phyloP scores from a whole-genome alignment of 495 filamentous ascomycete genomes.

The Hypomontagnella monticulosa region DNA sequence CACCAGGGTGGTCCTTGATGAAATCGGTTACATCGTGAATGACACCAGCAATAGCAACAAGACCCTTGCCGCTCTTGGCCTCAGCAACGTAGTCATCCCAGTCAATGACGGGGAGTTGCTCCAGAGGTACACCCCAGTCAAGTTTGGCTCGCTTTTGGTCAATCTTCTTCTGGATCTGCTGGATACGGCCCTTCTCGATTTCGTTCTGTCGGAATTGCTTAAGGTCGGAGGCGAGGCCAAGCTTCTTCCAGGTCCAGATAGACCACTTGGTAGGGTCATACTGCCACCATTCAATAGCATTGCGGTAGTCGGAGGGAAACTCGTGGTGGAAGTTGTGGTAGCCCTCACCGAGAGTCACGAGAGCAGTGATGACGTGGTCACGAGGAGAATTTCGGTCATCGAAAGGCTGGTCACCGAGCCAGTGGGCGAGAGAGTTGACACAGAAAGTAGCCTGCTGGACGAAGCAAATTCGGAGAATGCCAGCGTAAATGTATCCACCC shows the following conservation, averaged over 20 bases:
- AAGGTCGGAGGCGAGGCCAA: constrained; percentile 92
- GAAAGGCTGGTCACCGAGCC: constrained; percentile 99
- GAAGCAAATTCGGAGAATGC: constrained; percentile 95
- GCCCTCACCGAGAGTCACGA: constrained; percentile 95
- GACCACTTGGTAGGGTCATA: constrained; percentile 99
- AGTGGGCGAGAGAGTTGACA: constrained; percentile 98
- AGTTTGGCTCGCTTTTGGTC: constrained; percentile 92
- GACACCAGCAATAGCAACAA: constrained; percentile 90
- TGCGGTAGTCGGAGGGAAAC: constrained; percentile 98
- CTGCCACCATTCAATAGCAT: constrained; percentile 97
- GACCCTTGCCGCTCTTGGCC: constrained; percentile 85
- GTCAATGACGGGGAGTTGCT: constrained; percentile 93
- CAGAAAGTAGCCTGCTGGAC: constrained; percentile 99
- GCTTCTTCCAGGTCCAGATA: constrained; percentile 93
- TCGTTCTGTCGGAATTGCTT: constrained; percentile 98
- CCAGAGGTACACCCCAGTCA: constrained; percentile 95
- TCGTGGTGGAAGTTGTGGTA: constrained; percentile 99
- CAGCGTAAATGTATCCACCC: constrained; percentile 93
- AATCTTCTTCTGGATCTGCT: constrained; percentile 98
- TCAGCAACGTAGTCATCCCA: constrained; percentile 96
- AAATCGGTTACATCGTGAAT: constrained; percentile 95
- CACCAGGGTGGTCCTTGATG: constrained; percentile 97
- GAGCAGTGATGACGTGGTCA: constrained; percentile 94
- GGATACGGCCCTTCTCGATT: constrained; percentile 97
- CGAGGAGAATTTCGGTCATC: constrained; percentile 98